Conservation (phyloP, 768 basidiomycete species). For the Agrocybe praecox region DNA sequence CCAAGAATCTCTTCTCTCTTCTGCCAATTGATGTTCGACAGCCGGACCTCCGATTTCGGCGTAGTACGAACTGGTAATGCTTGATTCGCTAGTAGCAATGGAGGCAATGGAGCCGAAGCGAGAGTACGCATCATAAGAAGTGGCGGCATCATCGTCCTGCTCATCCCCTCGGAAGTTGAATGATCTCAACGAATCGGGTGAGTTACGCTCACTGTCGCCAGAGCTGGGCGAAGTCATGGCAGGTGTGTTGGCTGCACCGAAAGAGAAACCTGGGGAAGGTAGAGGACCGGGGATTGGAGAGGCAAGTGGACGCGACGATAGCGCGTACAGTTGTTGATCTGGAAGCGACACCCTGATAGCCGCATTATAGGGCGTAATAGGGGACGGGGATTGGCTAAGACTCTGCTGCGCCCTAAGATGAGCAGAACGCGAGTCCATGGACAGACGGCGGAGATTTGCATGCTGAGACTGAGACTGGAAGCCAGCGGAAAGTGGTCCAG, state of each 20-base stretch:
- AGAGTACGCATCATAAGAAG: slow-evolving; percentile 51
- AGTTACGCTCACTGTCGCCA: slow-evolving; percentile 52
- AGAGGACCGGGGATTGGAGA: slow-evolving; percentile 58
- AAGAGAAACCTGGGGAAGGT: slow-evolving; percentile 63
- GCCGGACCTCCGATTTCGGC: slow-evolving; percentile 21
- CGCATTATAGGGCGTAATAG: slow-evolving; percentile 43
- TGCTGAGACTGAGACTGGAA: slow-evolving; percentile 35
- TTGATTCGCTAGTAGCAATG: slow-evolving; percentile 61
- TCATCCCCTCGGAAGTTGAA: slow-evolving; percentile 56
- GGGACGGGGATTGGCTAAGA: slow-evolving; percentile 41
- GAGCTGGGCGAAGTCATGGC: slow-evolving; percentile 53
- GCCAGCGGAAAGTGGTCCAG: slow-evolving; percentile 16
- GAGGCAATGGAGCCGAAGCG: slow-evolving; percentile 67
- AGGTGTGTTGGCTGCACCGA: slow-evolving; percentile 58
- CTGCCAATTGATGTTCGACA: slow-evolving; percentile 28
- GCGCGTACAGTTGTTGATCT: slow-evolving; percentile 50
- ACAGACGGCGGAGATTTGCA: slow-evolving; percentile 41
- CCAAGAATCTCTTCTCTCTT: slow-evolving; percentile 45
- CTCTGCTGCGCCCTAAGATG: slow-evolving; percentile 30
- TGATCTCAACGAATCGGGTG: slow-evolving; percentile 52
- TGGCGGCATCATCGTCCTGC: slow-evolving; percentile 42
- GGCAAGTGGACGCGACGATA: slow-evolving; percentile 46
- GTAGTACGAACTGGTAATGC: slow-evolving; percentile 43
- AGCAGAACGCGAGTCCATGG: slow-evolving; percentile 41
- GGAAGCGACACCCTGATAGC: slow-evolving; percentile 46